Evolutionary conservation across 345 rosid genomes (phyloP).

Genomic region (Hibiscus trionum): DNA sequence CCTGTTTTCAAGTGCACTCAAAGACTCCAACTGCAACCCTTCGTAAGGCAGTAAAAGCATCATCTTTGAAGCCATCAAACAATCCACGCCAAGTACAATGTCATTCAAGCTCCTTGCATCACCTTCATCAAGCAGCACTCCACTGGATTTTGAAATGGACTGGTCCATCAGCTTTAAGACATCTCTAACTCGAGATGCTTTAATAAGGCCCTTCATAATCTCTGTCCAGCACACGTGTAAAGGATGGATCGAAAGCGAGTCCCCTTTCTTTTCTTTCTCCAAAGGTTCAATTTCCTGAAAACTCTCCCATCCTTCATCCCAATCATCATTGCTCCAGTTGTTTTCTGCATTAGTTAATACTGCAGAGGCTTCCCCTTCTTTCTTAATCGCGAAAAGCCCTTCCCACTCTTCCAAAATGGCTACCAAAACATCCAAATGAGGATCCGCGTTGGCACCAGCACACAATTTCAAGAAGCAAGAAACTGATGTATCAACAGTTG

Average conservation of each 20-base stretch:
- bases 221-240: slow-evolving; percentile 73
- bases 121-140: slow-evolving; percentile 48
- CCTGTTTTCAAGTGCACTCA: slow-evolving; percentile 49
- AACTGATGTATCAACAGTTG: slow-evolving; percentile 42
- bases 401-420: slow-evolving; percentile 83
- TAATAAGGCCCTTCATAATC: slow-evolving; percentile 39
- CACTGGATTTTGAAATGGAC: slow-evolving; percentile 43
- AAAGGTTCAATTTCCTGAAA: slow-evolving; percentile 64
- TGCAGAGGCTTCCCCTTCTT: slow-evolving; percentile 29
- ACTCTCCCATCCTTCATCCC: slow-evolving; percentile 99
- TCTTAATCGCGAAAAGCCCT: slow-evolving; percentile 37
- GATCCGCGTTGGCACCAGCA: slow-evolving; percentile 33
- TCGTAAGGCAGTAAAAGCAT: slow-evolving; percentile 70
- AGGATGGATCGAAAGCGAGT: slow-evolving; percentile 45
- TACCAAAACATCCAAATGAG: slow-evolving; percentile 52
- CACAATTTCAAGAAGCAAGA: slow-evolving; percentile 69
- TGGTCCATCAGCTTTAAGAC: slow-evolving; percentile 53
- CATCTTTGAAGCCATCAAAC: slow-evolving; percentile 48
- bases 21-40: slow-evolving; percentile 38
- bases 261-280: slow-evolving; percentile 33
- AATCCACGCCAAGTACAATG: slow-evolving; percentile 28
- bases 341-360: slow-evolving; percentile 42
- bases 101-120: slow-evolving; percentile 43
- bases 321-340: slow-evolving; percentile 67
- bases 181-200: slow-evolving; percentile 29